Base-by-base conservation (phyloP, 75 land plant genomes). In the Selaginella moellendorffii region DNA sequence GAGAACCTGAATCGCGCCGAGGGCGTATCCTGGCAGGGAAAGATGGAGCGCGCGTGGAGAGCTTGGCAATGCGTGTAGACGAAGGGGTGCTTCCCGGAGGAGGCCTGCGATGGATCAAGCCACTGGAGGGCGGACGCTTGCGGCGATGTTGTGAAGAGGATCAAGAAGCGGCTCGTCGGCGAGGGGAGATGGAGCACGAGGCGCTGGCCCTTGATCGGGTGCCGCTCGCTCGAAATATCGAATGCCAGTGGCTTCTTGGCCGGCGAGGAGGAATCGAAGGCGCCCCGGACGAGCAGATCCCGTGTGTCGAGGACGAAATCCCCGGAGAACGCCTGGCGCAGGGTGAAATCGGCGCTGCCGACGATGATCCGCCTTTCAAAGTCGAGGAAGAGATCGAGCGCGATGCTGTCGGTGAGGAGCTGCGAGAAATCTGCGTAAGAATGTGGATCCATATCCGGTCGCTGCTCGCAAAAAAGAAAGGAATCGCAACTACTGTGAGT, bases 21-120 rank as follows among this genome's bases (percentile, higher is more conserved):
- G 20, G 96, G 96, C 1, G 96, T 89, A 66, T 89, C 96, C 69
- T 89, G 90, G 76, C 90, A 89, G n/a, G 90, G 96, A 76, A 89
- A 89, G 52, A 89, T 71, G 29, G 96, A 89, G 1, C 96, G 71
- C 36, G 87, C 90, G 76, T 89, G 96, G 31, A 86, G 83, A 2
- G 90, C 46, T 68, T 89, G 90, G 71, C 96, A 89, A 62, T 89
- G 96, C 1, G 96, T 89, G 81, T 76, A 86, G 1, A 85, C 87
- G 54, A 78, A 89, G 1, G 90, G 86, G 22, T 64, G 61, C n/a
- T n/a, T n/a, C 1, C 54, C 58, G 29, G 68, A 68, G 52, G 75
- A 78, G 52, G 78, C 74, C 67, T 89, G 96, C 1, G 79, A 54
- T 18, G 90, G 90, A 9, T 83, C 71, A 30, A 89, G 78, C 89